These are phyloP conservation scores for Fusarium circinatum DNA, from an alignment of 2,329 filamentous ascomycete species.

Conservation along the genomic window DNA sequence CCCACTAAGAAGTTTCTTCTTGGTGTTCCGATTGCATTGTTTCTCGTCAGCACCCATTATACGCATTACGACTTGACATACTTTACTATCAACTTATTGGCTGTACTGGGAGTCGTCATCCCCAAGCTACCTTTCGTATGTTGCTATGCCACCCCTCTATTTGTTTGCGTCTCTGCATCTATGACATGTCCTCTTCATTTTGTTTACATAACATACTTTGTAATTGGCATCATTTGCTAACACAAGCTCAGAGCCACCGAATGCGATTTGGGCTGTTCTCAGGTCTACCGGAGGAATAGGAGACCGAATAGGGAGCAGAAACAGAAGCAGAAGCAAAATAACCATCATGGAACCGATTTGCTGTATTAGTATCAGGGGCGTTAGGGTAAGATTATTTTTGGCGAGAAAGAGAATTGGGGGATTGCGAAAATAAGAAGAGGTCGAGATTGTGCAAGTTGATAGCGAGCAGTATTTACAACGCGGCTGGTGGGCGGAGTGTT, in stretches of 20 bases:
- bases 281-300: conserved; percentile 70
- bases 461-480: conserved; percentile 51
- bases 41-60: conserved; percentile 97
- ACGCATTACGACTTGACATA: conserved; percentile 98
- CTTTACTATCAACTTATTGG: conserved; percentile 96
- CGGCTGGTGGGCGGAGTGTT: conserved; percentile 43
- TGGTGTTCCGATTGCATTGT: conserved; percentile 91
- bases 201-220: background rate
- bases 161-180: background rate
- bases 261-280: conserved; percentile 82
- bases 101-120: conserved; percentile 91
- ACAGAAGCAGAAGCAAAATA: conserved; percentile 10
- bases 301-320: background rate
- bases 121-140: conserved; percentile 95
- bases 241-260: conserved; percentile 71
- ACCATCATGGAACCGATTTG: conserved; percentile 29
- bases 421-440: conserved; percentile 36
- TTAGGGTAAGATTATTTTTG: conserved; percentile 39
- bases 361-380: conserved; percentile 42
- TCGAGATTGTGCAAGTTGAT: conserved; percentile 46
- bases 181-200: background rate
- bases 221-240: conserved; percentile 38
- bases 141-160: conserved; percentile 41
- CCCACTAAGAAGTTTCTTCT: conserved; percentile 98
- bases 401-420: conserved; percentile 37